A percentile compares a stretch with the other conserved stretches of the same genome.
These are phyloP conservation scores for Spergularia marina DNA, from an alignment of 148 eudicot genomes.

Conservation along the genomic window DNA sequence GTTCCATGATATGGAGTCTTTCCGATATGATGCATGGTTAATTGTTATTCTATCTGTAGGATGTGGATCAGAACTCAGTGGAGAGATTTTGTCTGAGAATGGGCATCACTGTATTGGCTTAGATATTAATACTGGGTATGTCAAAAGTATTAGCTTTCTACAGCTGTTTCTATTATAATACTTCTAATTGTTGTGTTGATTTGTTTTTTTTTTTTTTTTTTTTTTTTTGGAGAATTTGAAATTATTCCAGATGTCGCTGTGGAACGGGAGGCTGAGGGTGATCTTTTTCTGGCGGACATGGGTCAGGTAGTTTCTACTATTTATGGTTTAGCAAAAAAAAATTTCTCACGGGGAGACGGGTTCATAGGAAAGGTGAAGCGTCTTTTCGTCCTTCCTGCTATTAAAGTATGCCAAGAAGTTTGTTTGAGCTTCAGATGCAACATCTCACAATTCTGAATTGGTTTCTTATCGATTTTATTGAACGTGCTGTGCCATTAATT, in stretches of 20 bases:
- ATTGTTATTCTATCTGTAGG: slow-evolving; percentile 38
- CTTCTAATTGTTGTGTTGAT: too few relatives aligned
- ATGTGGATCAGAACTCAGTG: slow-evolving; percentile 97
- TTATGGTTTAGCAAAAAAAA: too few relatives aligned
- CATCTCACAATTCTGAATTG: background rate
- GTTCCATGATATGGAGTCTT: background rate
- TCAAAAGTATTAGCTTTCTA: slow-evolving; percentile 12
- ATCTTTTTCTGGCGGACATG: slow-evolving; percentile 87
- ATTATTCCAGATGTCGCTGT: slow-evolving; percentile 59
- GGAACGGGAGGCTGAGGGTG: slow-evolving; percentile 93
- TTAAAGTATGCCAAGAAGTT: background rate
- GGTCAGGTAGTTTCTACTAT: slow-evolving; percentile 84
- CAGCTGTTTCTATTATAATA: background rate
- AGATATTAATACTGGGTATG: slow-evolving; percentile 95
- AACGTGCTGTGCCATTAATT: background rate
- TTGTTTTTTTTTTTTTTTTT: too few relatives aligned
- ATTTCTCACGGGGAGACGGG: too few relatives aligned
- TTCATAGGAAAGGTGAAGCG: too few relatives aligned
- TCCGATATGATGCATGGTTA: background rate
- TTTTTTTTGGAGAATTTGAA: background rate
- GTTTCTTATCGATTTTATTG: too few relatives aligned
- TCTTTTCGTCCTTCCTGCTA: background rate
- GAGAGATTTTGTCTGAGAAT: slow-evolving; percentile 82
- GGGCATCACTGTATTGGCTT: slow-evolving; percentile 97
- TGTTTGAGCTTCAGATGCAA: background rate